Percentiles rank a stretch among this genome's conserved stretches.
Conservation (phyloP, 1,284 basidiomycete genomes). For the Amylostereum chailletii region DNA sequence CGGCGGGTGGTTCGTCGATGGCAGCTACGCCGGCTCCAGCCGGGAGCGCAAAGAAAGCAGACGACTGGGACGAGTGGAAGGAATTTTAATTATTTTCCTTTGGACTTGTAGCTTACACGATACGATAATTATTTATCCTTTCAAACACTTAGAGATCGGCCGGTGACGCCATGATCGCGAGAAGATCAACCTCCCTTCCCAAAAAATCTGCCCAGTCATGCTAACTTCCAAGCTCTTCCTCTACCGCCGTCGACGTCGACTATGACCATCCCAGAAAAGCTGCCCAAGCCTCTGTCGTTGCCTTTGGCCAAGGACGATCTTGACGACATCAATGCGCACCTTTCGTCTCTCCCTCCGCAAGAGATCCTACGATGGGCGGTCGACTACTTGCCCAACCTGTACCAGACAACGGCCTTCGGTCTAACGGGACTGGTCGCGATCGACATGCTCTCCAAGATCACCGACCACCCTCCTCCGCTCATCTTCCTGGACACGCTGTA, state of each 20-base stretch:
- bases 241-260: background rate
- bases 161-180: background rate
- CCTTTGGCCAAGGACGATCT: slow-evolving; percentile 62
- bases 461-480: slow-evolving; percentile 52
- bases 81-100: slow-evolving; percentile 43
- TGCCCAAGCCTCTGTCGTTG: slow-evolving; percentile 44
- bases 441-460: slow-evolving; percentile 86
- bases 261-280: slow-evolving; percentile 2
- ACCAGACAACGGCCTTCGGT: slow-evolving; percentile 92
- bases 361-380: slow-evolving; percentile 82
- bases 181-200: background rate
- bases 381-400: slow-evolving; percentile 68
- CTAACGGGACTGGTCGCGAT: slow-evolving; percentile 86
- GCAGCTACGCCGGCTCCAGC: slow-evolving; percentile 14
- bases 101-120: background rate
- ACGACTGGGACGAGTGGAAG: slow-evolving; percentile 71
- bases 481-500: slow-evolving; percentile 97
- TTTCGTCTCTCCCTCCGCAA: slow-evolving; percentile 65
- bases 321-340: slow-evolving; percentile 62
- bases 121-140: background rate
- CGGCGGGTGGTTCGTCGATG: slow-evolving; percentile 8
- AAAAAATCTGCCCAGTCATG: background rate
- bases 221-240: background rate
- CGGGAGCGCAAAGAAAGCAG: slow-evolving; percentile 31
- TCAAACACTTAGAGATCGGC: background rate